phyloP scores from a whole-genome alignment of 1,284 basidiomycete genomes.

The Boletus albobrunnescens region DNA sequence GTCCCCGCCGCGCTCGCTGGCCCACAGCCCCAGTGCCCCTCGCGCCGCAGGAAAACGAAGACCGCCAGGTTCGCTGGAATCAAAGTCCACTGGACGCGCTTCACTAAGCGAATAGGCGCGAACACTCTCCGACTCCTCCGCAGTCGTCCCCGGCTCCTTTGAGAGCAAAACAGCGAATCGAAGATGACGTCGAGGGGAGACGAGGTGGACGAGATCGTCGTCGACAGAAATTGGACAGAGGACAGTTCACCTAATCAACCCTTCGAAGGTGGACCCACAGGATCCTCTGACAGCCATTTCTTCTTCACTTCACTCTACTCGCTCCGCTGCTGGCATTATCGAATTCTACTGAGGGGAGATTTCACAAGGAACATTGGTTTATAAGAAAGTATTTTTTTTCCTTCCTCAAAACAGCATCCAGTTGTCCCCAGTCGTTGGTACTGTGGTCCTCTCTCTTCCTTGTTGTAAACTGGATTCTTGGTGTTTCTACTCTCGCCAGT shows the following conservation, averaged over 20 bases:
- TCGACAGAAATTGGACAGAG: slow-evolving; percentile 64
- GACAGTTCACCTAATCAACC: slow-evolving; percentile 50
- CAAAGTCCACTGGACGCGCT: slow-evolving; percentile 41
- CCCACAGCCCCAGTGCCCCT: slow-evolving; percentile 2
- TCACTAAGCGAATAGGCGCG: slow-evolving; percentile 42
- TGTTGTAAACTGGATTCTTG: slow-evolving; percentile 68
- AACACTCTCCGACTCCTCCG: slow-evolving; percentile 41
- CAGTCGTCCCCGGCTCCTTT: slow-evolving; percentile 38
- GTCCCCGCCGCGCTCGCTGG: slow-evolving; percentile 19
- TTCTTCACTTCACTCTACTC: slow-evolving; percentile 29
- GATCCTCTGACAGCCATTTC: slow-evolving; percentile 38
- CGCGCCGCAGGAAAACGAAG: slow-evolving; percentile 28
- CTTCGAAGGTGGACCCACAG: slow-evolving; percentile 46
- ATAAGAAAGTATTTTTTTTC: slow-evolving; percentile 38
- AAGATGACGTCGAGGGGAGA: slow-evolving; percentile 31
- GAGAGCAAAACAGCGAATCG: slow-evolving; percentile 36
- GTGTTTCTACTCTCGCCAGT: slow-evolving; percentile 46
- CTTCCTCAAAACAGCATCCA: background rate
- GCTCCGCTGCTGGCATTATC: slow-evolving; percentile 37
- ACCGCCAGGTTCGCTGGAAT: slow-evolving; percentile 37
- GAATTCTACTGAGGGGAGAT: slow-evolving; percentile 61
- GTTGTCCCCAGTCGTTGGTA: slow-evolving; percentile 44
- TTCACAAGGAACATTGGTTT: slow-evolving; percentile 51
- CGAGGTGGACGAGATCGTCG: slow-evolving; percentile 64
- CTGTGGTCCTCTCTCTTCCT: slow-evolving; percentile 65